Percentiles rank a stretch among this genome's conserved stretches.
phyloP scores from a whole-genome alignment of 2,329 filamentous ascomycete genomes.

The Escovopsis sp. region DNA sequence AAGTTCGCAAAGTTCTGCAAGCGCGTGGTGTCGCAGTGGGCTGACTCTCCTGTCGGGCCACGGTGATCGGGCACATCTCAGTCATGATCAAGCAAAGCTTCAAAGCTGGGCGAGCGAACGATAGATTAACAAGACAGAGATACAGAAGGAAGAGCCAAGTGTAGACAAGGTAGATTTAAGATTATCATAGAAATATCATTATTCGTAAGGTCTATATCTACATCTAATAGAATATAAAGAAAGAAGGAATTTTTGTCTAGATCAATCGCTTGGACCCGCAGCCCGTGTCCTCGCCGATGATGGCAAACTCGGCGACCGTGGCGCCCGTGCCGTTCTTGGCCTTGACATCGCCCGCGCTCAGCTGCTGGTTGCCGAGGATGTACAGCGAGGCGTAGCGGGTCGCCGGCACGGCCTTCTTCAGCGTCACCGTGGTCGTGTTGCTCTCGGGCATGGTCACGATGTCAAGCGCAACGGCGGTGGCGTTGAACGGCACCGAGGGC shows the following conservation, averaged over 20 bases:
- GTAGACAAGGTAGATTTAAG: too few species aligned
- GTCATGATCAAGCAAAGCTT: too few species aligned
- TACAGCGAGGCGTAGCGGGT: slow-evolving; percentile 9
- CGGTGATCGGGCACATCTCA: too few species aligned
- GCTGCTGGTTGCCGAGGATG: slow-evolving; percentile 8
- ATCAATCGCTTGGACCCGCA: too few species aligned
- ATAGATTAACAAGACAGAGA: too few species aligned
- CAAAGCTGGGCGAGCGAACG: too few species aligned
- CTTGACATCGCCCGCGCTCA: slow-evolving; percentile 3
- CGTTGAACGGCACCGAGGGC: slow-evolving; percentile 6
- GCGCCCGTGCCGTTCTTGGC: slow-evolving; percentile 8
- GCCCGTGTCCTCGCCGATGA: slow-evolving; percentile 2
- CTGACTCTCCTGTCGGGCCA: not conserved
- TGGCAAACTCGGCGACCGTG: slow-evolving; percentile 9
- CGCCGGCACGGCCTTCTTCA: slow-evolving; percentile 3
- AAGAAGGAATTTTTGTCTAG: too few species aligned
- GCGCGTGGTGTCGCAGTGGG: slow-evolving; percentile 28
- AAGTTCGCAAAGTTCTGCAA: slow-evolving; percentile 52
- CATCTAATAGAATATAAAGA: too few species aligned
- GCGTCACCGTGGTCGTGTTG: slow-evolving; percentile 8
- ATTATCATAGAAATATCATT: too few species aligned
- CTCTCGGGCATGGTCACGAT: slow-evolving; percentile 6
- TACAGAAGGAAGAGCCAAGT: too few species aligned
- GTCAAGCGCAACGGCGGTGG: slow-evolving; percentile 1
- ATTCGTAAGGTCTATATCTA: too few species aligned